Base-by-base conservation (phyloP, 2,329 filamentous ascomycete genomes). In the Macrophomina phaseolina region DNA sequence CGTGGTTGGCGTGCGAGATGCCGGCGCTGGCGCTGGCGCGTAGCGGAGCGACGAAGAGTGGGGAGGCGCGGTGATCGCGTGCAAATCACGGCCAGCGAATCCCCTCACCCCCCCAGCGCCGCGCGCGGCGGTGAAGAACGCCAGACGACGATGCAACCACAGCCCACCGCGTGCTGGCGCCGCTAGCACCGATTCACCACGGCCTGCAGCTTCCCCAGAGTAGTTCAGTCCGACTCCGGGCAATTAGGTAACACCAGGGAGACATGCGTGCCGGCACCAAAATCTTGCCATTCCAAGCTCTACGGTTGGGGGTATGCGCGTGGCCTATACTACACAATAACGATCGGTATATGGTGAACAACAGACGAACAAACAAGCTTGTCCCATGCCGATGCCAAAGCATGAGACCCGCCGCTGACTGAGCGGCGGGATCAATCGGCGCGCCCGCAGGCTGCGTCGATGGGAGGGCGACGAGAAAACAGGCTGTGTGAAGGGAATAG, bases 321-420 rank as follows among this genome's bases (percentile, higher is more conserved):
- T 46, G 65, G 55, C 65, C 65, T 66, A 62, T 66, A 66, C 65
- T 62, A 66, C 56, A 65, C 63, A 65, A 65, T 65, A 62, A 65
- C 63, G 63, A 65, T 65, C 49, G 63, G 52, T 65, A 52, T 64
- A 45, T 64, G 49, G 36, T 40, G 49, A 45, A 51, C 38, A 16
- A 53, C 42, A 18, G 32, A 28, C 11, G 38, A 8, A 49, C 48
- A 60, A 52, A 49, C 48, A 66, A 42, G 42, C 52, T 60, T 30
- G 28, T 11, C 51, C 6, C 36, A 12, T 38, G 32, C 45, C 48
- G 23, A 46, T 36, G 52, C 30, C 16, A 28, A 28, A 18, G 4
- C 40, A 38, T 30, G 34, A 58, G 45, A 56, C 42, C 52, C 63
- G 32, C 32, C 53, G 32, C 53, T 36, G 14, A 32, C 28, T 32